Evolutionary conservation across 306 rosid genomes (phyloP), one percentile per base, ranked within the genome.

Genomic region (Acacia melanoxylon): DNA sequence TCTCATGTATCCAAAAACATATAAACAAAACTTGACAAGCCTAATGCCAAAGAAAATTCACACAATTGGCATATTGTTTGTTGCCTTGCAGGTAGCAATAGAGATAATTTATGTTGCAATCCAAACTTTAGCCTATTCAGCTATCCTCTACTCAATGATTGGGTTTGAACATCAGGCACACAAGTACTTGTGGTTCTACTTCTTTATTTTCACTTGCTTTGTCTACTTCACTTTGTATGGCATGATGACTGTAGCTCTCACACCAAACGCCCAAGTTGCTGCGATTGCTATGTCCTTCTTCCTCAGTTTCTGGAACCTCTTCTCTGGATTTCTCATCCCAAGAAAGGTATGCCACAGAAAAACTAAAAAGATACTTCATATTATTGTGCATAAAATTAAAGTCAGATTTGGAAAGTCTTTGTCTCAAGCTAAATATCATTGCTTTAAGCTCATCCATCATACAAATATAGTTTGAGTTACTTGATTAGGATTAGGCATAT

Each of bases 111-210:
- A 81, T 20, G 80, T 81, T 42, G 88, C 80, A 7, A 24, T 85
- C 65, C 85, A 85, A 56, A 77, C 80, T 27, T n/a, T 81, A 14
- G 56, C 52, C 22, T 85, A 85, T 71, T 29, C 77, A 25, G 59
- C 78, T 66, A 63, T 85, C 66, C 82, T 85, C 11, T 77, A 68
- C 84, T 63, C 76, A 12, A 81, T 81, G 85, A 81, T 85, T 1
- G 88, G 88, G 54, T 85, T 85, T 67, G 31, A 15, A 2, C 61
- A 56, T 49, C 37, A 31, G 44, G 66, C 48, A 22, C 72, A 35
- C 69, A 85, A 81, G 46, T 85, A 77, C 70, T 45, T 81, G n/a
- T 81, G 82, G 88, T 85, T 85, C 76, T 85, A 85, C 88, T 81
- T 14, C 78, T 85, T 81, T 40, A 66, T 77, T 1, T 44, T 81